Evolutionary conservation across 1,284 basidiomycete genomes (phyloP).

Genomic region (Stygiomarasmius scandens): DNA sequence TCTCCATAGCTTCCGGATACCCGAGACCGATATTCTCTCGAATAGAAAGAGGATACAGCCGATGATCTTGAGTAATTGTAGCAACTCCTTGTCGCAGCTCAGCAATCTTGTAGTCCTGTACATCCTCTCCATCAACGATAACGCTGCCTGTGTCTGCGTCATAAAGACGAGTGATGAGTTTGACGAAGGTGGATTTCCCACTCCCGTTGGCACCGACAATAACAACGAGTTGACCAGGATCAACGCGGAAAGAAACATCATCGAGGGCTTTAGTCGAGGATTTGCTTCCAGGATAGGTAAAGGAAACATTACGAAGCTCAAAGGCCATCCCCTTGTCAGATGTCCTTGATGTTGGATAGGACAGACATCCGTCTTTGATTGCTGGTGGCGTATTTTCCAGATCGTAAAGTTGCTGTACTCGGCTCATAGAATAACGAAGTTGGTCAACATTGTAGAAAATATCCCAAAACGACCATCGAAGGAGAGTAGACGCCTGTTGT

Average conservation of each 20-base stretch:
- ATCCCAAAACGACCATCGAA: constrained; percentile 10
- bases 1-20: constrained; percentile 23
- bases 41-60: constrained; percentile 44
- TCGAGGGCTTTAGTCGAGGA: constrained; percentile 28
- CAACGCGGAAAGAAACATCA: constrained; percentile 41
- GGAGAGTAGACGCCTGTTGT: constrained; percentile 7
- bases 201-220: constrained; percentile 51
- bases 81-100: constrained; percentile 41
- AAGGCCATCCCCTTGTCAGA: constrained; percentile 37
- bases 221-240: constrained; percentile 47
- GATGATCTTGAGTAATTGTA: constrained; percentile 46
- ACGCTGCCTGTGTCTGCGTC: constrained; percentile 42
- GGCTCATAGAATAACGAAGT: constrained; percentile 1
- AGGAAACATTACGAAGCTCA: constrained; percentile 42
- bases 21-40: constrained; percentile 51
- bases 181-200: constrained; percentile 47
- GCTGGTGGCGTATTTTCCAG: neutral
- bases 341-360: constrained; percentile 20
- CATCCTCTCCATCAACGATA: constrained; percentile 40
- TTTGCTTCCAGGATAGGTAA: constrained; percentile 34
- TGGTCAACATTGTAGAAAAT: constrained; percentile 3
- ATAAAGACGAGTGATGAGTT: constrained; percentile 46
- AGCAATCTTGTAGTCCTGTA: constrained; percentile 32
- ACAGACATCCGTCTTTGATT: constrained; percentile 19
- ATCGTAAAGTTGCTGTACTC: constrained; percentile 12